These are phyloP conservation scores for Podila clonocystis DNA, from an alignment of 192 early-diverging fungal genomes.

Conservation along the genomic window DNA sequence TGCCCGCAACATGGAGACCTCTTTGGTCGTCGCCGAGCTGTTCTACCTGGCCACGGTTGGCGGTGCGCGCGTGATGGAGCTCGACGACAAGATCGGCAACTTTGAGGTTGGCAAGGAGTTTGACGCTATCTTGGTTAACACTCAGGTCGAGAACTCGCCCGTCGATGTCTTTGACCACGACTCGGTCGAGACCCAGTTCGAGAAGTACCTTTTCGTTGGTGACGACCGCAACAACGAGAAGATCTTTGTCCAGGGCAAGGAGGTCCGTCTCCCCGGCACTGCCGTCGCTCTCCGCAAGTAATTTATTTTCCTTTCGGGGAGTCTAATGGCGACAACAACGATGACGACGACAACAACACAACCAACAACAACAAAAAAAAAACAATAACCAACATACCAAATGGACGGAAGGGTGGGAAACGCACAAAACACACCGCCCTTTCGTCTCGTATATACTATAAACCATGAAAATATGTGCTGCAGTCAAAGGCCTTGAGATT, in stretches of 20 bases:
- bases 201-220: slow-evolving; percentile 94
- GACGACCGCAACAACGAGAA: slow-evolving; percentile 85
- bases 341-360: background rate
- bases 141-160: slow-evolving; percentile 45
- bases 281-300: slow-evolving; percentile 35
- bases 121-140: slow-evolving; percentile 87
- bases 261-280: slow-evolving; percentile 49
- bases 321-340: background rate
- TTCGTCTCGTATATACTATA: slow-evolving; percentile 31
- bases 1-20: slow-evolving; percentile 63
- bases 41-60: slow-evolving; percentile 92
- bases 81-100: slow-evolving; percentile 81
- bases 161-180: slow-evolving; percentile 76
- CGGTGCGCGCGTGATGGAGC: slow-evolving; percentile 83
- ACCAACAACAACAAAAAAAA: background rate
- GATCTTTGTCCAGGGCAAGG: slow-evolving; percentile 84
- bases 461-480: slow-evolving; percentile 52
- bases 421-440: slow-evolving; percentile 52
- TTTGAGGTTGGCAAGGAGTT: slow-evolving; percentile 89
- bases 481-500: slow-evolving; percentile 5
- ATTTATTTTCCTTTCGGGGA: background rate
- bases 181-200: slow-evolving; percentile 65
- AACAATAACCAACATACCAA: background rate
- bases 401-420: slow-evolving; percentile 42
- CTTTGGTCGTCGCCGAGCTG: slow-evolving; percentile 74